These are phyloP conservation scores for Psidium friedrichsthalianum DNA, from an alignment of 345 rosid species.

Conservation along the genomic window DNA sequence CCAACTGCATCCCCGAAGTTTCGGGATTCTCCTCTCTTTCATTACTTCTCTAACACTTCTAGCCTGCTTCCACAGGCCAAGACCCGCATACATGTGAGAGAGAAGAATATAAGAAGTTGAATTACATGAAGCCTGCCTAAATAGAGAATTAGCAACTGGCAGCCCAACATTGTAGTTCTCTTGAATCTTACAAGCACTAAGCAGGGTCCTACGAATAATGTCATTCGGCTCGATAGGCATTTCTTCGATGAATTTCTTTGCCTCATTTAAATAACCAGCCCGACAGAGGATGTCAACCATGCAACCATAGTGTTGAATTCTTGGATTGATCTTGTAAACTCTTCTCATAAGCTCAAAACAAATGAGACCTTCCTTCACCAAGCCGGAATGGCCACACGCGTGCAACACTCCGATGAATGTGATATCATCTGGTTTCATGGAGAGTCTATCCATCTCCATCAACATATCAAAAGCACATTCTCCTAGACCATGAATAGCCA, in stretches of 20 bases:
- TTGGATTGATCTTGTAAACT: conserved; percentile 24
- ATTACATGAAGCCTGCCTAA: conserved; percentile 9
- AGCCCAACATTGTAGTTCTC: conserved; percentile 14
- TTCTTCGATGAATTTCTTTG: conserved; percentile 17
- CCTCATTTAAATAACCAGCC: conserved; percentile 29
- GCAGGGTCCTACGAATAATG: conserved; percentile 30
- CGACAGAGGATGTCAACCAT: conserved; percentile 39
- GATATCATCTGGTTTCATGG: conserved; percentile 27
- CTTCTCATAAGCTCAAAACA: conserved; percentile 39
- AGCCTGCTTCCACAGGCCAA: conserved; percentile 25
- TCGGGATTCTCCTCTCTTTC: conserved; percentile 22
- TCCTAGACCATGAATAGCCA: conserved; percentile 37
- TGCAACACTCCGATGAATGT: conserved; percentile 27
- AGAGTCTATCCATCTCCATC: conserved; percentile 22
- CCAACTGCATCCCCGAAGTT: conserved; percentile 36
- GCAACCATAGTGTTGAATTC: conserved; percentile 43
- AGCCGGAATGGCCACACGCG: conserved; percentile 33
- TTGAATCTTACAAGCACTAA: conserved; percentile 22
- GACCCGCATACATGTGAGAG: conserved; percentile 34
- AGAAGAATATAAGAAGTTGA: conserved; percentile 29
- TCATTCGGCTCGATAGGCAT: conserved; percentile 40
- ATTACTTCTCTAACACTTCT: conserved; percentile 22
- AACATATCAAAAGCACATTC: conserved; percentile 27
- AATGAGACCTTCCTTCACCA: conserved; percentile 39
- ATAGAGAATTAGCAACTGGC: conserved; percentile 17